These are phyloP conservation scores for Parachaetomium inaequale DNA, from an alignment of 495 filamentous ascomycete species.

Conservation along the genomic window DNA sequence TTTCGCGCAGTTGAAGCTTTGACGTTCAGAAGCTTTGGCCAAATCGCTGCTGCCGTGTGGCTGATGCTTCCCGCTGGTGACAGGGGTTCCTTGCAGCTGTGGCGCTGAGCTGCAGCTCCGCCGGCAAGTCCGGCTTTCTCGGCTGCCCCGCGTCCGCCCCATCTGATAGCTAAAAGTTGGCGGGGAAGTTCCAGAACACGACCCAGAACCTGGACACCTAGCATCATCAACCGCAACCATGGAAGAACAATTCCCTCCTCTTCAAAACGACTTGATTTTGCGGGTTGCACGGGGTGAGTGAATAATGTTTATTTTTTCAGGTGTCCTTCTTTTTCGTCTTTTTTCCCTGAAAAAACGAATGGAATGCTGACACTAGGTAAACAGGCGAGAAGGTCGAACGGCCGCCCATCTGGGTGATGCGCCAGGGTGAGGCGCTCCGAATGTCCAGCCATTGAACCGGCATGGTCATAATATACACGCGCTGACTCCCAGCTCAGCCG, in stretches of 20 bases:
- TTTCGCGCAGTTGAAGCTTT: constrained; percentile 3
- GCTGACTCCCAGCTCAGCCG: constrained; percentile 56
- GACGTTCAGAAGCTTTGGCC: neutral
- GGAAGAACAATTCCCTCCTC: constrained; percentile 58
- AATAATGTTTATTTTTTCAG: neutral
- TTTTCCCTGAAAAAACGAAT: neutral
- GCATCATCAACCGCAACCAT: constrained; percentile 17
- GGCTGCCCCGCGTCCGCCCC: constrained; percentile 9
- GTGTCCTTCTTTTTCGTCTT: neutral
- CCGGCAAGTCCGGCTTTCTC: neutral
- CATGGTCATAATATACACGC: neutral
- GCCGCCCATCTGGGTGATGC: constrained; percentile 97
- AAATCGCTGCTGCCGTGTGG: neutral
- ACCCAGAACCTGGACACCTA: constrained; percentile 1
- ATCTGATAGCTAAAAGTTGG: neutral
- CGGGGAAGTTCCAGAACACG: constrained; percentile 9
- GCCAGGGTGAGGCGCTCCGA: constrained; percentile 65
- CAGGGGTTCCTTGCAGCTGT: constrained; percentile 10
- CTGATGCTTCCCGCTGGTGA: neutral
- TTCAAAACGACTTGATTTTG: constrained; percentile 87
- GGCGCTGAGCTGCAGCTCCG: constrained; percentile 1
- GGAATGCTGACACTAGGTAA: constrained; percentile 18
- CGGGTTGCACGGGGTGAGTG: constrained; percentile 78
- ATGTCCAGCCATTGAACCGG: neutral
- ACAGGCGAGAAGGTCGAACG: constrained; percentile 87